phyloP scores from a whole-genome alignment of 1,139 yeast species.

The Taphrina confusa region DNA sequence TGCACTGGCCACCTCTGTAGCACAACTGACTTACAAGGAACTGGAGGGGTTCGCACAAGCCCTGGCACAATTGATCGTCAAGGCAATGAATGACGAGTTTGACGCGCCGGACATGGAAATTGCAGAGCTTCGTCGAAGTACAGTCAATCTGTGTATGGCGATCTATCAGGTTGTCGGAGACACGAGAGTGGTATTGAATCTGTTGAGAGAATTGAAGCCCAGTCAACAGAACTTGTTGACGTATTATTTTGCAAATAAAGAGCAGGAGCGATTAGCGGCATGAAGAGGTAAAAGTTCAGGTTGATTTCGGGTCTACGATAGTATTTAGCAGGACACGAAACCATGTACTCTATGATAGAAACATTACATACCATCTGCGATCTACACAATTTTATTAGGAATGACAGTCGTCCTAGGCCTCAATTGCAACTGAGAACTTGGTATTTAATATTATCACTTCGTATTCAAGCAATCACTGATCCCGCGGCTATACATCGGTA shows the following conservation, averaged over 20 bases:
- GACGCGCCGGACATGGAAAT: constrained; percentile 27
- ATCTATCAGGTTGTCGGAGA: constrained; percentile 32
- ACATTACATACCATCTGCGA: no score
- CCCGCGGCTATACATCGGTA: no score
- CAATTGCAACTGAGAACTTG: no score
- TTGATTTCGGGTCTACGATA: no score
- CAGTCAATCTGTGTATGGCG: constrained; percentile 33
- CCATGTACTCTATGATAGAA: no score
- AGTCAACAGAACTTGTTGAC: constrained; percentile 35
- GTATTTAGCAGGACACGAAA: no score
- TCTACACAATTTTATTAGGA: no score
- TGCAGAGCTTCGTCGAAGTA: constrained; percentile 36
- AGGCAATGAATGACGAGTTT: constrained; percentile 30
- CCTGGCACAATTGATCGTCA: constrained; percentile 23
- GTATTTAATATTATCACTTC: no score
- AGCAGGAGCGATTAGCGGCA: constrained; percentile 12
- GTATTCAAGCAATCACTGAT: no score
- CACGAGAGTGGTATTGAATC: constrained; percentile 20
- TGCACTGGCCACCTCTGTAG: constrained; percentile 24
- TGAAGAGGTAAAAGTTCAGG: not conserved
- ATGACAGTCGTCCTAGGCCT: no score
- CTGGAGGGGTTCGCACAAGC: constrained; percentile 28
- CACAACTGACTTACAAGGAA: constrained; percentile 3
- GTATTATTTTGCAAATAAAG: constrained; percentile 36
- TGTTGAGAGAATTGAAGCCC: constrained; percentile 26